Evolutionary conservation across 495 filamentous ascomycete species (phyloP), one percentile per base, ranked within the genome.

Genomic region (Achaetomiella virescens): DNA sequence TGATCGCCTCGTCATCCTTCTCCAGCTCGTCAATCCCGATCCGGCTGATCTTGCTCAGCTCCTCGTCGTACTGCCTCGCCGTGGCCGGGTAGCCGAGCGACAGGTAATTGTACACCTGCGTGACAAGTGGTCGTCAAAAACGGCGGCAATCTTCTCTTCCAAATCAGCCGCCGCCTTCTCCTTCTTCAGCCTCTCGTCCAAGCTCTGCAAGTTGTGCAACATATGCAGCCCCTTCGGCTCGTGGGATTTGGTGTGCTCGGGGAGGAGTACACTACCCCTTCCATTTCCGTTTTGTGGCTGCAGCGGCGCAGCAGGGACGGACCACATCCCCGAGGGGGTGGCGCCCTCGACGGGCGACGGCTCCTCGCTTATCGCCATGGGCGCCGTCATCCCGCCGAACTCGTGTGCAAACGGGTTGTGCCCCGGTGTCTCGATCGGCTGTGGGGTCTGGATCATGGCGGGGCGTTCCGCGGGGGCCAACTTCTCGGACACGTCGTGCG

Each of bases 71-170:
- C 50, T 80, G 80, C 12, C 87, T 82, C 11, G 90, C 91, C 24
- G 91, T 78, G 15, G 87, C 83, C 8, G 91, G 89, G 67, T 95
- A 97, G 3, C 91, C 91, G 20, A 97, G 79, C 1, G 89, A 95
- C 14, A 97, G 77, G 71, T 97, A 97, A 66, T 97, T 96, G 75
- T 91, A 97, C 17, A 97, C 89, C 69, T 97, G 91, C 3, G 90
- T 95, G 38, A 96, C 82, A 96, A 92, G n/a, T 71, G 76, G 68
- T 95, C 89, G 54, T 84, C 68, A 61, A 91, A 90, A 64, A 93
- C 89, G 45, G 75, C 70, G 12, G 81, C 74, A 37, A 87, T 77
- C 31, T 75, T 64, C 38, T 82, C 77, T 57, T 78, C 76, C 15
- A 71, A 64, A 52, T 74, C 72, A n/a, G 70, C 66, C 9, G 73